Base-by-base conservation (phyloP, 2,329 filamentous ascomycete species). In the Calcarisporium arbuscula region DNA sequence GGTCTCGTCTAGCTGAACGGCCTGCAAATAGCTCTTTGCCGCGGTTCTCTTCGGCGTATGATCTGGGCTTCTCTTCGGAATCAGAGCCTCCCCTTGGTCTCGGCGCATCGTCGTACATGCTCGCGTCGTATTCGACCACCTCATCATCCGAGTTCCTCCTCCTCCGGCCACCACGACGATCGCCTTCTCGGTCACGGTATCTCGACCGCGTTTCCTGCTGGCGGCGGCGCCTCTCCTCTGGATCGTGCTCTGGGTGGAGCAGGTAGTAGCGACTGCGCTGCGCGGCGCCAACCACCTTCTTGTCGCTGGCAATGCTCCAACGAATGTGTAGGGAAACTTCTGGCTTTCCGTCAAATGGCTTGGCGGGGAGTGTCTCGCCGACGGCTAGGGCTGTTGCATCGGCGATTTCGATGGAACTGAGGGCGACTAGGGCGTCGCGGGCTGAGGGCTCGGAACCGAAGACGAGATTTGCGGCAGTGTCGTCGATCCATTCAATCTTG, bases 401-500 rank as follows among this genome's bases (percentile, higher is more conserved):
- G 41, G 66, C 54, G 40, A 78, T 60, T 43, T 74, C 58, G 14
- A 73, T 57, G 14, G 63, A 61, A 36, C 69, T 63, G 19, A 82
- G 65, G 6, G 73, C 65, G 18, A 62, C 50, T 15, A 82, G 59
- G 14, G 77, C 78, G 30, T 74, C 67, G 14, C 66, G 61, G 2
- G 76, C 76, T 6, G 57, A 53, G 17, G 58, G 53, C 11, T 76
- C 66, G 6, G 70, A 70, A 25, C 62, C 66, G 62, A 92, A 96
- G 34, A 94, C 61, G 34, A 95, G 68, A 54, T 96, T 96, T 42
- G 87, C 86, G 0, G 87, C 90, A 6, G 77, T 80, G 58, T 98
- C 92, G 56, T 96, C 86, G 46, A 98, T 87, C 92, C 92, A 98
- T 62, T 96, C 88, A 43, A 95, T 69, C 41, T 75, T 72, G 36